Evolutionary conservation across 768 basidiomycete genomes (phyloP).

Genomic region (Guyanaporus albipodus): DNA sequence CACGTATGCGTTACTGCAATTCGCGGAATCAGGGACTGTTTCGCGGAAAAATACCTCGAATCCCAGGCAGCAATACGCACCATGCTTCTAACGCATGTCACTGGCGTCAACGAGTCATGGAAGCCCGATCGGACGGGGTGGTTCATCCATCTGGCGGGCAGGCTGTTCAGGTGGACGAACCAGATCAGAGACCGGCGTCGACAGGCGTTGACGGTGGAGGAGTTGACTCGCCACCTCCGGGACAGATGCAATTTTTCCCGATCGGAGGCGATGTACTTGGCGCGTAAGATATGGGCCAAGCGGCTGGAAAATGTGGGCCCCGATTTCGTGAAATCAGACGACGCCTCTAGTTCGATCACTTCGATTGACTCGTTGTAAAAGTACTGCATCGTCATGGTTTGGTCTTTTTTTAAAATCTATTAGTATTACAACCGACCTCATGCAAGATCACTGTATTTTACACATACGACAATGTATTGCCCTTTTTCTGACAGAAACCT

Average conservation of each 20-base stretch:
- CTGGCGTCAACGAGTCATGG: constrained; percentile 15
- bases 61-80: constrained; percentile 28
- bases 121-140: constrained; percentile 19
- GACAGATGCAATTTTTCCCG: constrained; percentile 21
- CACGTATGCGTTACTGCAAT: constrained; percentile 40
- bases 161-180: constrained; percentile 17
- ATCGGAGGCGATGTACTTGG: constrained; percentile 21
- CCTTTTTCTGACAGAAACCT: neutral
- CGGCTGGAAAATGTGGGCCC: constrained; percentile 19
- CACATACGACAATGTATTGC: neutral
- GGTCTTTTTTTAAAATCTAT: too few species aligned
- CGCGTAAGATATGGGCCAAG: constrained; percentile 22
- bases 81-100: constrained; percentile 19
- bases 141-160: constrained; percentile 24
- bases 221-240: constrained; percentile 22
- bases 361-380: constrained; percentile 8
- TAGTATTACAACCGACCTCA: constrained; percentile 2
- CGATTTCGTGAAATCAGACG: constrained; percentile 23
- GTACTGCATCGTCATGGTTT: neutral
- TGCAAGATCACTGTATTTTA: neutral
- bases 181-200: constrained; percentile 12
- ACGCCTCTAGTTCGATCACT: too few species aligned
- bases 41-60: constrained; percentile 29
- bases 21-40: constrained; percentile 22
- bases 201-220: constrained; percentile 15